Evolutionary conservation across 2,329 filamentous ascomycete genomes (phyloP).

Genomic region (Venturia nashicola): DNA sequence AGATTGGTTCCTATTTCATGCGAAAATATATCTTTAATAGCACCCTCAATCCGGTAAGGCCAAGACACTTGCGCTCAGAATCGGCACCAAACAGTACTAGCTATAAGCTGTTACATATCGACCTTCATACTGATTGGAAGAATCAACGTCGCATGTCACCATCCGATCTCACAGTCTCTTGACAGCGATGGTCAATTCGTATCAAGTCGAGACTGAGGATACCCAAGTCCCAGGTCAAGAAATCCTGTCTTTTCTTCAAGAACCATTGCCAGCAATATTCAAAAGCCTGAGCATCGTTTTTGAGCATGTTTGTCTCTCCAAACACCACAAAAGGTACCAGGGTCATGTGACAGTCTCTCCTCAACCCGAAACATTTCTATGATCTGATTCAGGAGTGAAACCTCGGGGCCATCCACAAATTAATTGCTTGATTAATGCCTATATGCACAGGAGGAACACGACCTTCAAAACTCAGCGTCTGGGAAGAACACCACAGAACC

Average conservation of each 20-base stretch:
- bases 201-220: no score
- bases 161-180: no score
- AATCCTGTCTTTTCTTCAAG: no score
- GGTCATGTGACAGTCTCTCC: not conserved
- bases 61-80: not conserved
- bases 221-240: no score
- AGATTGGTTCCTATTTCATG: no score
- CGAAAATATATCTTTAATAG: no score
- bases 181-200: no score
- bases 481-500: not conserved
- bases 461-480: not conserved
- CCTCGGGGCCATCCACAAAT: not conserved
- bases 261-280: no score
- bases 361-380: not conserved
- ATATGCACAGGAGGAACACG: not conserved
- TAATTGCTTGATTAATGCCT: conserved; percentile 1
- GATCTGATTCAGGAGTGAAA: not conserved
- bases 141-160: not conserved
- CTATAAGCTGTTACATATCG: no score
- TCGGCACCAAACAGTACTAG: not conserved
- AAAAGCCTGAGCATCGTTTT: no score
- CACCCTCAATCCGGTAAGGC: no score
- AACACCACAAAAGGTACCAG: not conserved
- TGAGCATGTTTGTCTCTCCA: not conserved
- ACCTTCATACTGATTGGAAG: no score